phyloP scores from a whole-genome alignment of 768 basidiomycete genomes.

The Hydnum rufescens region DNA sequence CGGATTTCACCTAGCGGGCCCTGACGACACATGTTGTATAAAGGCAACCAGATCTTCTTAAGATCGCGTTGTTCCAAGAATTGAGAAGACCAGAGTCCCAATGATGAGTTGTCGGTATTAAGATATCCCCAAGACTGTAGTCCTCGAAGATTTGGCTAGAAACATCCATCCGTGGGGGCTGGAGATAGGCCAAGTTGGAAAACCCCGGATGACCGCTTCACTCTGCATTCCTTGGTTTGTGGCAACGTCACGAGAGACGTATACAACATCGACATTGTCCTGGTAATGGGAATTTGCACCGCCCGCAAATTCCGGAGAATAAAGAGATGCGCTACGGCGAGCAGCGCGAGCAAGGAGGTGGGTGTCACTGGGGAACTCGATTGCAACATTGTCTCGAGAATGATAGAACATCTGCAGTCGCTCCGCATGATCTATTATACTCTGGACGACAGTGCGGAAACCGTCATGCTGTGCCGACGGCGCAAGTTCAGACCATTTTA shows the following conservation, averaged over 20 bases:
- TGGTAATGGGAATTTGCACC: neutral
- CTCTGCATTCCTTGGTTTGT: too few species aligned
- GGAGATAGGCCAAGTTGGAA: too few species aligned
- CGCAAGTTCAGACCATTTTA: neutral
- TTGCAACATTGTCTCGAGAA: neutral
- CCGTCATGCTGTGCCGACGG: neutral
- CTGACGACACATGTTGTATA: neutral
- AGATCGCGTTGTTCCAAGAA: too few species aligned
- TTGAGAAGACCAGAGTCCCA: too few species aligned
- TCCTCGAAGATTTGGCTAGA: too few species aligned
- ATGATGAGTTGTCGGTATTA: too few species aligned
- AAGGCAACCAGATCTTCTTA: neutral
- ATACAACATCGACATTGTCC: neutral
- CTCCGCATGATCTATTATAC: neutral
- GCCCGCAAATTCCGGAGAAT: too few species aligned
- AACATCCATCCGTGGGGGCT: too few species aligned
- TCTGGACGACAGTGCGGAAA: neutral
- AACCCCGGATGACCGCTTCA: too few species aligned
- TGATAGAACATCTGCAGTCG: neutral
- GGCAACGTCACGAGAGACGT: neutral
- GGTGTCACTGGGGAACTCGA: neutral
- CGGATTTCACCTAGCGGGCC: too few species aligned
- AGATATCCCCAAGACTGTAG: too few species aligned
- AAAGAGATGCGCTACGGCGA: neutral
- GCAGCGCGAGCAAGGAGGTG: neutral